Evolutionary conservation across 805 yeast species (phyloP).

Genomic region (Cyberlindnera americana): DNA sequence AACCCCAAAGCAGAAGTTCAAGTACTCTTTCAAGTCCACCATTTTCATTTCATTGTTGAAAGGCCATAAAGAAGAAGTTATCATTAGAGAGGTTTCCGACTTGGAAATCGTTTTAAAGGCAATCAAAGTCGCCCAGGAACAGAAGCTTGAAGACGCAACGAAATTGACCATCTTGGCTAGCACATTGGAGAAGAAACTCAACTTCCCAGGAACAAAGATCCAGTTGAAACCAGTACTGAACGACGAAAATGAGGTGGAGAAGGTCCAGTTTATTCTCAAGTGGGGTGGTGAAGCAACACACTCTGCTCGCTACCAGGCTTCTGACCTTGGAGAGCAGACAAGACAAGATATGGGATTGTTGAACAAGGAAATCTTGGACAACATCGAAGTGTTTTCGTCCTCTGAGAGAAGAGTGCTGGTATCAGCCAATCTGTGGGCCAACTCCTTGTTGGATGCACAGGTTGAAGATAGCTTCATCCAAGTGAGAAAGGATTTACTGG

Average conservation of each 20-base stretch:
- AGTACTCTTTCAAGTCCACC: constrained; percentile 88
- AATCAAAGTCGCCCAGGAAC: constrained; percentile 74
- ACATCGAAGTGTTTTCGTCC: constrained; percentile 83
- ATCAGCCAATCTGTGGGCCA: constrained; percentile 84
- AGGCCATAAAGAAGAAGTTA: constrained; percentile 95
- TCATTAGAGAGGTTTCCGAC: constrained; percentile 85
- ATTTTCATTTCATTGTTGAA: constrained; percentile 81
- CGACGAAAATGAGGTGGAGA: constrained; percentile 72
- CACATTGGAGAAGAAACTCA: constrained; percentile 85
- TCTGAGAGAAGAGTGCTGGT: constrained; percentile 94
- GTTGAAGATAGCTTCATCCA: constrained; percentile 75
- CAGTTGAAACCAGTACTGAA: constrained; percentile 87
- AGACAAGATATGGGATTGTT: constrained; percentile 87
- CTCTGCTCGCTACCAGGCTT: constrained; percentile 90
- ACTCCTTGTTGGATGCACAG: constrained; percentile 59
- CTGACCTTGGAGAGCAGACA: constrained; percentile 92
- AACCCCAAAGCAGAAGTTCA: constrained; percentile 97
- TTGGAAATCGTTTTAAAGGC: constrained; percentile 82
- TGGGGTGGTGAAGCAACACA: constrained; percentile 99
- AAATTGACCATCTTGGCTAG: constrained; percentile 73
- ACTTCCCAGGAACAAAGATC: constrained; percentile 93
- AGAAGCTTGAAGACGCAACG: constrained; percentile 72
- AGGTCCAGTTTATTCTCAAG: constrained; percentile 91
- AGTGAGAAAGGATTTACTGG: constrained; percentile 85
- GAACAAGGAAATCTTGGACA: constrained; percentile 78